Evolutionary conservation across 345 rosid species (phyloP), one percentile per base, ranked within the genome.

Genomic region (Bruguiera sexangula): DNA sequence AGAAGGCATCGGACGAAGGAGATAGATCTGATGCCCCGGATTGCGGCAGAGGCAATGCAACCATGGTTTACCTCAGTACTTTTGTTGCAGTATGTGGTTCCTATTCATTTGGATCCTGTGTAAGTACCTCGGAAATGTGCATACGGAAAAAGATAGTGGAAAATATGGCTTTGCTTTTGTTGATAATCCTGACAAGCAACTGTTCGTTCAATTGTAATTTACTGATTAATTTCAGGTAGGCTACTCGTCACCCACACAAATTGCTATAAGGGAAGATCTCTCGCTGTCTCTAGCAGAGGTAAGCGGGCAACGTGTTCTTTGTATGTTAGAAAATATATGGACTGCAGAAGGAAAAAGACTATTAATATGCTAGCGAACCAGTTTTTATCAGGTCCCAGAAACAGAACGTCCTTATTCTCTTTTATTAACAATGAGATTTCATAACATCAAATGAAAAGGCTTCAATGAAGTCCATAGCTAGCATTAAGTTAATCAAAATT

Each of bases 71-170:
- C 67, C 76, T 91, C 76, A 86, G 82, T 80, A 89, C 98, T 5
- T 82, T 87, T 27, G 88, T 91, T 21, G 89, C 98, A 3, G 97
- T 89, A 26, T 91, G 92, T 61, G 98, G 97, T 9, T 88, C 98
- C 62, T 93, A 73, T 66, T 89, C 74, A 46, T 91, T 93, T 70
- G 98, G 98, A 73, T 79, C 90, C 62, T 91, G 96, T 75, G 96
- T 91, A 84, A 84, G 96, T 76, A 30, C 27, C 21, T 8, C 21
- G 48, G 2, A 31, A 9, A 4, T 9, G 22, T 69, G 26, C 58
- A 29, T 48, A 20, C 16, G 21, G 58, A 34, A 54, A n/a, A 46
- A 27, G 4, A 37, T 37, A 10, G 8, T 11, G 0, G 3, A 31
- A 16, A 3, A 21, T 31, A n/a, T 3, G 5, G 20, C 6, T 43